A percentile compares a stretch with the other conserved stretches of the same genome.
phyloP scores from a whole-genome alignment of 768 basidiomycete genomes.

The Mycena kentingensis region DNA sequence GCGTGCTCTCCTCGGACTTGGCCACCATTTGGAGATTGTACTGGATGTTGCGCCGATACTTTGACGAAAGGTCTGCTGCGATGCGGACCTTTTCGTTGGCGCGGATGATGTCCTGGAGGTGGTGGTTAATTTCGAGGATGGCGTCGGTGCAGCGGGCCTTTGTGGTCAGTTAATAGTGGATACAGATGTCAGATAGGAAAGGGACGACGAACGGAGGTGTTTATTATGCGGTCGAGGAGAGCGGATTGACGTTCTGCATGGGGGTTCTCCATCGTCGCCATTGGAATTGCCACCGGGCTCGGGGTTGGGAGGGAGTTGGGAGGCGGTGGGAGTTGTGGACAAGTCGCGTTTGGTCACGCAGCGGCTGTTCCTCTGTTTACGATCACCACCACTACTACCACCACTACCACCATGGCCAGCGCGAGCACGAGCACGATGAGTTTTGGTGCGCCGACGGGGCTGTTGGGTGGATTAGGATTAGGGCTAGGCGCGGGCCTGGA shows the following conservation, averaged over 20 bases:
- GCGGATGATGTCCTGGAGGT: slow-evolving; percentile 79
- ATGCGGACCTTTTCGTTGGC: slow-evolving; percentile 78
- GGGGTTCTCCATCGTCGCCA: slow-evolving; percentile 85
- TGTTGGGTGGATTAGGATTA: slow-evolving; percentile 17
- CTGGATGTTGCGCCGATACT: slow-evolving; percentile 91
- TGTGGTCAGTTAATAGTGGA: slow-evolving; percentile 3
- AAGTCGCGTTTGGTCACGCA: slow-evolving; percentile 1
- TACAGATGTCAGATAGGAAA: background rate
- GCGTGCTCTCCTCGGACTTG: slow-evolving; percentile 20
- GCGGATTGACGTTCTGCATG: slow-evolving; percentile 92
- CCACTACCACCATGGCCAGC: no score
- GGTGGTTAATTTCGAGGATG: slow-evolving; percentile 85
- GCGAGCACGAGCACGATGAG: no score
- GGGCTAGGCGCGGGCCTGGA: no score
- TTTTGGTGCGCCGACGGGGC: background rate
- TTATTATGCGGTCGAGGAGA: slow-evolving; percentile 85
- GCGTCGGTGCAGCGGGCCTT: slow-evolving; percentile 94
- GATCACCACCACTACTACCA: no score
- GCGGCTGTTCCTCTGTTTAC: background rate
- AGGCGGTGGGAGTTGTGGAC: background rate
- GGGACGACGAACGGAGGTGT: slow-evolving; percentile 69
- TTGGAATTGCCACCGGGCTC: no score
- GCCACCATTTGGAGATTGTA: slow-evolving; percentile 79
- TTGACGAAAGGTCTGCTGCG: slow-evolving; percentile 80
- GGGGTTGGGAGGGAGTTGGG: no score